A percentile compares a stretch with the other conserved stretches of the same genome.
phyloP scores from a whole-genome alignment of 148 eudicot species.

The Cornus suecica region DNA sequence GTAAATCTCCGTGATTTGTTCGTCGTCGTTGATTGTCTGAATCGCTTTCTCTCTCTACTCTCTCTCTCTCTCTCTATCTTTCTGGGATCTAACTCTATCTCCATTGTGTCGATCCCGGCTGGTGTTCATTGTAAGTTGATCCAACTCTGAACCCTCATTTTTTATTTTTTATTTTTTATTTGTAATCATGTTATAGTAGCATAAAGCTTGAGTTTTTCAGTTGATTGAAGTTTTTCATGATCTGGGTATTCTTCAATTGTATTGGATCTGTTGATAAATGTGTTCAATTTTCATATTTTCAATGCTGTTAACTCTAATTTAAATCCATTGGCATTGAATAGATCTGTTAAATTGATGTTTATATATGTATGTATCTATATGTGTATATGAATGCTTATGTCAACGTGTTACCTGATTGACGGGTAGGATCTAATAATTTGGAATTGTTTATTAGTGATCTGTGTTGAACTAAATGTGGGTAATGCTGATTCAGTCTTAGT shows the following conservation, averaged over 20 bases:
- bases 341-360: not conserved
- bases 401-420: not conserved
- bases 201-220: not conserved
- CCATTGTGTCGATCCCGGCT: not conserved
- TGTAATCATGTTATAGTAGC: not conserved
- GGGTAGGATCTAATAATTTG: not conserved
- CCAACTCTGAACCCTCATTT: not conserved
- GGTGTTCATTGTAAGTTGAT: not conserved
- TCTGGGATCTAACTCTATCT: not conserved
- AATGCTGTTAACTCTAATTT: not conserved
- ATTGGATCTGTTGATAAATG: not conserved
- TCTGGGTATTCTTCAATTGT: not conserved
- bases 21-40: not conserved
- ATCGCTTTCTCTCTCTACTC: not conserved
- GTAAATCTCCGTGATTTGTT: not conserved
- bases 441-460: not conserved
- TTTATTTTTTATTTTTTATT: too few relatives aligned
- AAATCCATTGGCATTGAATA: not conserved
- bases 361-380: not conserved
- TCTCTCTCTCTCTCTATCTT: not conserved
- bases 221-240: not conserved
- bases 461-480: not conserved
- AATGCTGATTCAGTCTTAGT: not conserved
- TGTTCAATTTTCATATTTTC: not conserved
- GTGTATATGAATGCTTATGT: not conserved